Evolutionary conservation across 495 filamentous ascomycete species (phyloP).

Genomic region (Penicillium maclennaniae): DNA sequence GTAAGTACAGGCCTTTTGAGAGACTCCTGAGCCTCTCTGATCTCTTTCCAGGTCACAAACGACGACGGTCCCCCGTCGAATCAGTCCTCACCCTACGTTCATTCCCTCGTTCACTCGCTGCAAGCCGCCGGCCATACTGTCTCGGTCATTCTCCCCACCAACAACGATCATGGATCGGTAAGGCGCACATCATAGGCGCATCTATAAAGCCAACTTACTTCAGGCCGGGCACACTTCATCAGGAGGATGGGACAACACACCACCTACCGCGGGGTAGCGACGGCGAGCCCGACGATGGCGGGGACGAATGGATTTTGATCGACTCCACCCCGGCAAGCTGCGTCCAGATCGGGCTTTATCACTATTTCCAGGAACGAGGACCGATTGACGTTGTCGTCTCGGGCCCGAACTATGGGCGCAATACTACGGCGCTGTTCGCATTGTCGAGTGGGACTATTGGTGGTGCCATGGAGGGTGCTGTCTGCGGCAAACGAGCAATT

Average conservation of each 20-base stretch:
- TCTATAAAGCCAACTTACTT: conserved; percentile 87
- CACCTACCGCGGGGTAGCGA: conserved; percentile 49
- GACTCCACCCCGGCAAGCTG: conserved; percentile 85
- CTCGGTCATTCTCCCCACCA: conserved; percentile 82
- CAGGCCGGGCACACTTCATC: conserved; percentile 59
- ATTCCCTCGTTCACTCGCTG: conserved; percentile 75
- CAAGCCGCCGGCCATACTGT: conserved; percentile 76
- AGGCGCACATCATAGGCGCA: conserved; percentile 88
- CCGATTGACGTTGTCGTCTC: conserved; percentile 82
- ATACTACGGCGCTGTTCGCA: conserved; percentile 89
- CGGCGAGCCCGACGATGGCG: conserved; percentile 57
- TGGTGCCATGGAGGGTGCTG: conserved; percentile 87
- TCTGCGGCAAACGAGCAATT: conserved; percentile 70
- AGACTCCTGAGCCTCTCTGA: background rate
- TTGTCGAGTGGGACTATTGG: conserved; percentile 86
- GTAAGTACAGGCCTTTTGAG: conserved; percentile 20
- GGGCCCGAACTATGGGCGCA: conserved; percentile 93
- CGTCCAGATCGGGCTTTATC: conserved; percentile 83
- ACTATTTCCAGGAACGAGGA: conserved; percentile 76
- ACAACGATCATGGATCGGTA: conserved; percentile 96
- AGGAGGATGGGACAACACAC: conserved; percentile 66
- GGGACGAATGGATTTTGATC: conserved; percentile 91
- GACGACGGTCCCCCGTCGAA: conserved; percentile 94
- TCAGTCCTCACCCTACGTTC: conserved; percentile 88
- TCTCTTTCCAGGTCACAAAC: conserved; percentile 67